phyloP scores from a whole-genome alignment of 495 filamentous ascomycete genomes.

The Astrocystis sublimbata region DNA sequence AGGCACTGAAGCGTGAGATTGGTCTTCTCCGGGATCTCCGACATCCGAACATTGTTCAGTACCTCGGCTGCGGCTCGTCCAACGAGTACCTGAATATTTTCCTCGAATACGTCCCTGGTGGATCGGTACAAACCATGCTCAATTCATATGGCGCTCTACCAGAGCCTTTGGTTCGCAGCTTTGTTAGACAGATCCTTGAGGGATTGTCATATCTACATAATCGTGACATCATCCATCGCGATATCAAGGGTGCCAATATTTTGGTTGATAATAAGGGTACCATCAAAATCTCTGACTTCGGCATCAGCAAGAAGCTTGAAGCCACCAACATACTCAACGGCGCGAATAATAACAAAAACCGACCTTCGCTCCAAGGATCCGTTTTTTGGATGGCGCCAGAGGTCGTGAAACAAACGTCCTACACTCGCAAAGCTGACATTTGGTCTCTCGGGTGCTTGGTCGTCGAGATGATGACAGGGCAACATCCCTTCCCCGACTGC shows the following conservation, averaged over 20 bases:
- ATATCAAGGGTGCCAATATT: constrained; percentile 99
- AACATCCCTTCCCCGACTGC: constrained; percentile 95
- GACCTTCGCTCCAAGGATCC: constrained; percentile 91
- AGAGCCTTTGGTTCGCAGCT: constrained; percentile 92
- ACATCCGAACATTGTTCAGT: constrained; percentile 97
- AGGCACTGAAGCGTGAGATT: constrained; percentile 95
- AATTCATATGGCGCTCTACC: constrained; percentile 95
- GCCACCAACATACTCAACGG: constrained; percentile 62
- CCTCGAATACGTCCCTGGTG: constrained; percentile 97
- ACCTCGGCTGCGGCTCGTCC: constrained; percentile 89
- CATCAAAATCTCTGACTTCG: constrained; percentile 99
- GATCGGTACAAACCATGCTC: constrained; percentile 96
- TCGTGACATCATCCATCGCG: constrained; percentile 94
- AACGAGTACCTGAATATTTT: constrained; percentile 98
- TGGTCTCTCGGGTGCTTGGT: constrained; percentile 97
- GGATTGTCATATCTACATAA: constrained; percentile 96
- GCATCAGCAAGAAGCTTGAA: constrained; percentile 96
- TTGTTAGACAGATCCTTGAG: constrained; percentile 92
- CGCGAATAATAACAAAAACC: constrained; percentile 65
- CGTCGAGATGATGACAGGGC: constrained; percentile 98
- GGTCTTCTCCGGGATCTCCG: constrained; percentile 89
- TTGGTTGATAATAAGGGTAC: constrained; percentile 98
- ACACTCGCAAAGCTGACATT: constrained; percentile 99
- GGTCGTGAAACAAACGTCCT: constrained; percentile 94
- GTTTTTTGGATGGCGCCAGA: constrained; percentile 99